A percentile compares a stretch with the other conserved stretches of the same genome.
phyloP scores from a whole-genome alignment of 768 basidiomycete genomes.

The Lyophyllum shimeji region DNA sequence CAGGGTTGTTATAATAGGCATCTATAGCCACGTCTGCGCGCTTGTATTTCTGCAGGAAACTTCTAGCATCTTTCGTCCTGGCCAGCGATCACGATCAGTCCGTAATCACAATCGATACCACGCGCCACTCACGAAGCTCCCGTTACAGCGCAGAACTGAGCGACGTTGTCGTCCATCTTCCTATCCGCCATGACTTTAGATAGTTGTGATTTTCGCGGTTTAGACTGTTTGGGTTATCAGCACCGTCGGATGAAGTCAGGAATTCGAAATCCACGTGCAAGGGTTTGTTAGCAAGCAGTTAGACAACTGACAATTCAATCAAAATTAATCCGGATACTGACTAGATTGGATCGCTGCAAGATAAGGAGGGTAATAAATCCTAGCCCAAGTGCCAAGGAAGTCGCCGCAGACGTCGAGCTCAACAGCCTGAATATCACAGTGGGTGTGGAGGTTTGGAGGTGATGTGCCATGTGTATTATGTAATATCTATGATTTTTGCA shows the following conservation, averaged over 20 bases:
- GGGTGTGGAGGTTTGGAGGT: background rate
- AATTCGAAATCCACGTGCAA: conserved; percentile 4
- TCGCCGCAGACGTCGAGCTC: conserved; percentile 10
- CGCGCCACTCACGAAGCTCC: conserved; percentile 59
- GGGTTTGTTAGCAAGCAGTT: background rate
- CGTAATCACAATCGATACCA: conserved; percentile 17
- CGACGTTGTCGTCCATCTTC: conserved; percentile 48
- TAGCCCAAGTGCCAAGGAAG: conserved; percentile 5
- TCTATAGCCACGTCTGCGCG: conserved; percentile 73
- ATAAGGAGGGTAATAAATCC: conserved; percentile 2
- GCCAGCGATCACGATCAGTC: conserved; percentile 25
- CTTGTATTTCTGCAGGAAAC: conserved; percentile 69
- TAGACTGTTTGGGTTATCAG: conserved; percentile 8
- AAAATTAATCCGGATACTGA: conserved; percentile 9
- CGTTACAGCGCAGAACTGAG: conserved; percentile 67
- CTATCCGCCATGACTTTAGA: conserved; percentile 34
- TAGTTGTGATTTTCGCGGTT: conserved; percentile 1
- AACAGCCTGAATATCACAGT: conserved; percentile 12
- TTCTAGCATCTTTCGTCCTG: conserved; percentile 59
- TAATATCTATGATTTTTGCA: background rate
- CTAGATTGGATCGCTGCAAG: conserved; percentile 4
- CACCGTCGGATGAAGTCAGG: background rate
- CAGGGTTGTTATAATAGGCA: conserved; percentile 64
- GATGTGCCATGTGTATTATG: conserved; percentile 1
- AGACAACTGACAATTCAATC: background rate